Percentiles rank a stretch among this genome's conserved stretches.
Conservation (phyloP, 805 yeast genomes). For the Sugiyamaella valdiviana region DNA sequence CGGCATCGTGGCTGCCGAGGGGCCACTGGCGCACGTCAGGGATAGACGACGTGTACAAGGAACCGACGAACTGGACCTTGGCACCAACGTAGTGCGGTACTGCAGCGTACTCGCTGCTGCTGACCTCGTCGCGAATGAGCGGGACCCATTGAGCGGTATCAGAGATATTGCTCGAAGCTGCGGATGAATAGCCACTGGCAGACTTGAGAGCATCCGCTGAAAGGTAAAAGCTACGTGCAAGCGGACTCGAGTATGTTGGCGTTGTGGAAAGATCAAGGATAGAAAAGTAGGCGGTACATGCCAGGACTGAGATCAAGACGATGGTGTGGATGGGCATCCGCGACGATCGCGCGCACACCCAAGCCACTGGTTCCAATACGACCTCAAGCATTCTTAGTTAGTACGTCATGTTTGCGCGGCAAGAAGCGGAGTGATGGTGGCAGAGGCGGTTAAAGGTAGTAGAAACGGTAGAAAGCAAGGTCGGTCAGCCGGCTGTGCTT, state of each 20-base stretch:
- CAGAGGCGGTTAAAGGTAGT: too few relatives aligned
- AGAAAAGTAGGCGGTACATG: constrained; percentile 74
- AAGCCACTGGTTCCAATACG: constrained; percentile 3
- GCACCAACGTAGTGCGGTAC: constrained; percentile 19
- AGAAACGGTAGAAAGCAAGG: too few relatives aligned
- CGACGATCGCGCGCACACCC: constrained; percentile 46
- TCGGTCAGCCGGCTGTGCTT: too few relatives aligned
- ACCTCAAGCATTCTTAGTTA: constrained; percentile 1
- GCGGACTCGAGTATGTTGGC: constrained; percentile 21
- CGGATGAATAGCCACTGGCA: constrained; percentile 6
- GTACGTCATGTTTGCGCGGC: too few relatives aligned
- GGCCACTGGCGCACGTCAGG: constrained; percentile 8
- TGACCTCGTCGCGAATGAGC: neutral
- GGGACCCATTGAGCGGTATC: constrained; percentile 2
- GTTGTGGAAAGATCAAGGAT: constrained; percentile 37
- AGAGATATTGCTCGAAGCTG: constrained; percentile 2
- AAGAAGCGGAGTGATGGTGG: too few relatives aligned
- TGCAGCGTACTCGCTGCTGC: constrained; percentile 6
- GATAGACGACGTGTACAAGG: constrained; percentile 14
- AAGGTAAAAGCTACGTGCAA: constrained; percentile 20
- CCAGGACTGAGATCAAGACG: constrained; percentile 61
- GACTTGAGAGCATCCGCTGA: constrained; percentile 10
- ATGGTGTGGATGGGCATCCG: constrained; percentile 83
- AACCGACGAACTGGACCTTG: constrained; percentile 21
- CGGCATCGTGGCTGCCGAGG: neutral